Evolutionary conservation across 805 yeast species (phyloP).

Genomic region (Millerozyma acaciae): DNA sequence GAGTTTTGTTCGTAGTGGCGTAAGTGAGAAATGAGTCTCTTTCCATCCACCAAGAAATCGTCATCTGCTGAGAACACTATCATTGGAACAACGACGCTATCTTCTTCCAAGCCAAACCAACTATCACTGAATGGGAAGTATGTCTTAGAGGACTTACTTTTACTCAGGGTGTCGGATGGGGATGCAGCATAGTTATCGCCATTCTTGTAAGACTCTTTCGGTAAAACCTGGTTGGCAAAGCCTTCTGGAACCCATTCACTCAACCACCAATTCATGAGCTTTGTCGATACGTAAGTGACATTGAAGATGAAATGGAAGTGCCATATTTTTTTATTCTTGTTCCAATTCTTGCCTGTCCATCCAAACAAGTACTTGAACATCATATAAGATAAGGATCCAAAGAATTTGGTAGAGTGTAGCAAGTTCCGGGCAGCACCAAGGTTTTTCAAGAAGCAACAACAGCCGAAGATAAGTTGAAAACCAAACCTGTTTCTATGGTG

Average conservation of each 20-base stretch:
- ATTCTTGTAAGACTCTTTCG: constrained; percentile 25
- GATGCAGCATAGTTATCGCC: constrained; percentile 24
- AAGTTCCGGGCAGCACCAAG: constrained; percentile 57
- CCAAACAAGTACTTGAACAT: constrained; percentile 86
- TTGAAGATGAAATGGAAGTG: constrained; percentile 79
- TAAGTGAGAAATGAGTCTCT: constrained; percentile 61
- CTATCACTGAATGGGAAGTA: constrained; percentile 48
- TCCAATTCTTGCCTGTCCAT: constrained; percentile 79
- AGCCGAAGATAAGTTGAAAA: constrained; percentile 63
- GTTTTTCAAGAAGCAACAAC: constrained; percentile 71
- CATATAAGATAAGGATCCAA: constrained; percentile 63
- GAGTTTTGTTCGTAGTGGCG: constrained; percentile 48
- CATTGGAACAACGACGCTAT: constrained; percentile 46
- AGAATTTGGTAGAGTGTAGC: constrained; percentile 38
- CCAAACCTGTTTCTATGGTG: constrained; percentile 43
- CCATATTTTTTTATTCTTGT: constrained; percentile 55
- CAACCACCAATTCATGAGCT: constrained; percentile 92
- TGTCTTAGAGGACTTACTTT: constrained; percentile 35
- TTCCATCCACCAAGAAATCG: constrained; percentile 79
- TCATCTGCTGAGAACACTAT: constrained; percentile 65
- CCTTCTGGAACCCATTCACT: constrained; percentile 36
- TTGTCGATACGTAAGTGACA: constrained; percentile 76
- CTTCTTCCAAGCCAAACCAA: constrained; percentile 45
- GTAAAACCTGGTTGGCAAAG: constrained; percentile 35
- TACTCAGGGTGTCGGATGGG: constrained; percentile 13